phyloP scores from a whole-genome alignment of 2,329 filamentous ascomycete genomes.

The Penicillium carneum region DNA sequence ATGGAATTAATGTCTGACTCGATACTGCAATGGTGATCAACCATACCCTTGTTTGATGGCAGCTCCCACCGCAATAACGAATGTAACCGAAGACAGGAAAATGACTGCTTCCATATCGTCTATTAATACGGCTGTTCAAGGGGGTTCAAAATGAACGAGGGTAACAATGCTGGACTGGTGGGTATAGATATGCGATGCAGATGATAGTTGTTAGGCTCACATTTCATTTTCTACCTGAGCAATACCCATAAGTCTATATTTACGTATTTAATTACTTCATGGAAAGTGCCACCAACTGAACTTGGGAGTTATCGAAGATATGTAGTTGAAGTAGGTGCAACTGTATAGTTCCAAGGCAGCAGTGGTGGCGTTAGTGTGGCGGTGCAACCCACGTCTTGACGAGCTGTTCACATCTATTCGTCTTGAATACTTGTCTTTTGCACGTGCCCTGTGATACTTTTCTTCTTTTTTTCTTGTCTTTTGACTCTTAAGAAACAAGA shows the following conservation, averaged over 20 bases:
- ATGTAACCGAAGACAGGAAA: constrained; percentile 24
- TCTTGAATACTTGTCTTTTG: constrained; percentile 12
- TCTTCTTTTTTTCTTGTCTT: neutral
- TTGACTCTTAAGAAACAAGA: neutral
- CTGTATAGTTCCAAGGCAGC: constrained; percentile 11
- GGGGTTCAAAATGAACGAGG: neutral
- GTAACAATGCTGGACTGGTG: neutral
- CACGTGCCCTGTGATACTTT: constrained; percentile 4
- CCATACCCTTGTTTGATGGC: constrained; percentile 23
- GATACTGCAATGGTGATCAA: neutral
- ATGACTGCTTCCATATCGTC: constrained; percentile 24
- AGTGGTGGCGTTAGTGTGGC: constrained; percentile 16
- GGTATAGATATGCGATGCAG: constrained; percentile 5
- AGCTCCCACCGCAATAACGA: constrained; percentile 21
- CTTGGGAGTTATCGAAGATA: neutral
- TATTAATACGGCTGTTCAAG: neutral
- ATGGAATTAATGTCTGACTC: neutral
- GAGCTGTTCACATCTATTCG: constrained; percentile 9
- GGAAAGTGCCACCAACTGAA: neutral
- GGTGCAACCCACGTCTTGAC: constrained; percentile 5
- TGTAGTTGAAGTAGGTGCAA: constrained; percentile 5
- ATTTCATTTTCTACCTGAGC: neutral
- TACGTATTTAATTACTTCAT: neutral
- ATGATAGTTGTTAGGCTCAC: neutral
- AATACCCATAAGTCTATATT: neutral